A percentile compares a stretch with the other conserved stretches of the same genome.
Evolutionary conservation across 306 rosid species (phyloP).

Genomic region (Lathyrus oleraceus): DNA sequence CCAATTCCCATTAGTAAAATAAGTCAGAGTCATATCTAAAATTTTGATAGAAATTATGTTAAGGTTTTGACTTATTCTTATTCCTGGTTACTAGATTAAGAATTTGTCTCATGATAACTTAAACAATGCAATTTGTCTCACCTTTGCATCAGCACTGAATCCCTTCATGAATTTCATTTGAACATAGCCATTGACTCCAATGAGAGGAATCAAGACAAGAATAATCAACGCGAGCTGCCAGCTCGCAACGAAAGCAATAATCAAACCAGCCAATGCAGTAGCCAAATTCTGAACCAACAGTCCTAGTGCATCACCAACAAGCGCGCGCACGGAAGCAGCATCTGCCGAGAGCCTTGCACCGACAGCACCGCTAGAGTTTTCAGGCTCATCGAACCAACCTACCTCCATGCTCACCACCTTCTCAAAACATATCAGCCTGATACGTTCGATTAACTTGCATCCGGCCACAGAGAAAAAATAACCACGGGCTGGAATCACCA

Average conservation of each 20-base stretch:
- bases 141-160: slow-evolving; percentile 83
- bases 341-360: slow-evolving; percentile 89
- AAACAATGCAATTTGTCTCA: too few species aligned
- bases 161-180: slow-evolving; percentile 81
- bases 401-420: slow-evolving; percentile 78
- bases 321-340: slow-evolving; percentile 76
- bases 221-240: slow-evolving; percentile 71
- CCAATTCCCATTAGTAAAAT: not conserved
- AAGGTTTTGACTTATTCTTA: too few species aligned
- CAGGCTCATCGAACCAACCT: slow-evolving; percentile 86
- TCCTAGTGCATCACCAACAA: slow-evolving; percentile 76
- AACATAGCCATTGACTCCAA: slow-evolving; percentile 66
- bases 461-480: slow-evolving; percentile 86
- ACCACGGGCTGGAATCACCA: slow-evolving; percentile 49
- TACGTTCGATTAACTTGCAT: slow-evolving; percentile 68
- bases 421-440: slow-evolving; percentile 69
- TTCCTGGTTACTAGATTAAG: too few species aligned
- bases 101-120: too few species aligned
- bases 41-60: too few species aligned
- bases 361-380: slow-evolving; percentile 70
- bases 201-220: slow-evolving; percentile 65
- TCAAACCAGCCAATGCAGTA: slow-evolving; percentile 61
- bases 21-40: not conserved
- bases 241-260: slow-evolving; percentile 69
- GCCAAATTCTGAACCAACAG: slow-evolving; percentile 60